phyloP scores from a whole-genome alignment of 352 stramenopile genomes.

The Phytophthora europaea region DNA sequence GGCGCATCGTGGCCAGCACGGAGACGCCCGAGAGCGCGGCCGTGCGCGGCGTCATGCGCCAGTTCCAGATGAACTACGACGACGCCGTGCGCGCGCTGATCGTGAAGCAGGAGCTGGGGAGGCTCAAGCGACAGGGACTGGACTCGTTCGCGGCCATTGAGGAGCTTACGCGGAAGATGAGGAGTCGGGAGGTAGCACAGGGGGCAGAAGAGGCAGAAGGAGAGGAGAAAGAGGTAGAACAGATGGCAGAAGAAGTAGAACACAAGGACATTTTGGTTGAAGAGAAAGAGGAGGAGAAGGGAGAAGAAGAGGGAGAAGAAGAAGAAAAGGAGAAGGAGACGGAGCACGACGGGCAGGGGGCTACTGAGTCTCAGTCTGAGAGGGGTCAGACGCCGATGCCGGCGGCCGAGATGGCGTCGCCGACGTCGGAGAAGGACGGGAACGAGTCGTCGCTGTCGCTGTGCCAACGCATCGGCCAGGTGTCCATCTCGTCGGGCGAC shows the following conservation, averaged over 20 bases:
- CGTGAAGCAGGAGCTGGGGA: slow-evolving; percentile 88
- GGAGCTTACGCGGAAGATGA: slow-evolving; percentile 88
- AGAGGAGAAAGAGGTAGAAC: neutral
- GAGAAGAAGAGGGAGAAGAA: neutral
- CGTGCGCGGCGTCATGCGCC: slow-evolving; percentile 81
- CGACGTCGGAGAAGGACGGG: slow-evolving; percentile 38
- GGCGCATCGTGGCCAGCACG: slow-evolving; percentile 79
- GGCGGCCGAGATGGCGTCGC: slow-evolving; percentile 24
- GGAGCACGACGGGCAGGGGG: neutral
- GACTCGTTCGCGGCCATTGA: slow-evolving; percentile 89
- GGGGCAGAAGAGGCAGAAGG: neutral
- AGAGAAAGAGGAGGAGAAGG: slow-evolving; percentile 6
- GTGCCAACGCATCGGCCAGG: slow-evolving; percentile 80
- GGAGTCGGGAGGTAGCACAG: slow-evolving; percentile 33
- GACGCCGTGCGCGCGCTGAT: slow-evolving; percentile 87
- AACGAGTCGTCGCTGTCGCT: slow-evolving; percentile 69
- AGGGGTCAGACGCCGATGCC: slow-evolving; percentile 11
- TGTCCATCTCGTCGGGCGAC: slow-evolving; percentile 71
- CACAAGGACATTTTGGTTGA: slow-evolving; percentile 11
- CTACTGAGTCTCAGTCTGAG: neutral
- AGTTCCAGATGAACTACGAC: slow-evolving; percentile 91
- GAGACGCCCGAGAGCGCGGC: slow-evolving; percentile 67
- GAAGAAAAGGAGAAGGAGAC: slow-evolving; percentile 19
- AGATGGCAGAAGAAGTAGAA: slow-evolving; percentile 13
- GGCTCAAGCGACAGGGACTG: slow-evolving; percentile 78